phyloP scores from a whole-genome alignment of 106 monocot genomes.

The Acorus gramineus region DNA sequence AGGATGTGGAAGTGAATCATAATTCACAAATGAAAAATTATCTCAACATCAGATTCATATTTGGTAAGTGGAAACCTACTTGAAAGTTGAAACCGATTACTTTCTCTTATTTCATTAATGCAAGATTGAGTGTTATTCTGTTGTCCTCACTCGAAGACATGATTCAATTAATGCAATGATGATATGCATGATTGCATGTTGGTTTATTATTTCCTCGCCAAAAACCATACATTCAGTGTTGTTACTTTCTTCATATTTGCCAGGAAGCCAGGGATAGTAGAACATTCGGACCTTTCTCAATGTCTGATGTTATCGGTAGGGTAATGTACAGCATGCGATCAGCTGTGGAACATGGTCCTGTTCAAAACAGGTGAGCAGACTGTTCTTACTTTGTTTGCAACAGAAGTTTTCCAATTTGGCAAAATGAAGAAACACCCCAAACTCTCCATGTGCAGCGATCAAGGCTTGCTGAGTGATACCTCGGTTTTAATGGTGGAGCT shows the following conservation, averaged over 20 bases:
- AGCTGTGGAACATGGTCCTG: constrained; percentile 45
- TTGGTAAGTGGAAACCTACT: no score
- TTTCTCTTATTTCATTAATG: no score
- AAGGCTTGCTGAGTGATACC: constrained; percentile 47
- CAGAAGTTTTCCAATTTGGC: no score
- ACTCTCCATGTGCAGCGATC: constrained; percentile 21
- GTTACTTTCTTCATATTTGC: not conserved
- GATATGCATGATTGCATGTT: no score
- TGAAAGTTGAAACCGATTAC: no score
- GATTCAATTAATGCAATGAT: no score
- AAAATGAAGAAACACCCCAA: no score
- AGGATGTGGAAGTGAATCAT: no score
- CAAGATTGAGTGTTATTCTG: no score
- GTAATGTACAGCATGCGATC: constrained; percentile 31
- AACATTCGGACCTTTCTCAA: constrained; percentile 23
- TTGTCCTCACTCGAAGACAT: no score
- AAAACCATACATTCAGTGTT: not conserved
- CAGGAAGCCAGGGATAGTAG: constrained; percentile 46
- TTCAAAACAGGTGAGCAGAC: constrained; percentile 61
- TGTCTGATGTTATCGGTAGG: constrained; percentile 34
- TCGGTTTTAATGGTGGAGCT: constrained; percentile 78
- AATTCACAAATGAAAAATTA: no score
- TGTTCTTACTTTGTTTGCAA: not conserved
- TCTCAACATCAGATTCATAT: no score
- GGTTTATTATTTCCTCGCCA: not conserved